These are phyloP conservation scores for Penicillium nucicola DNA, from an alignment of 495 filamentous ascomycete species.

Conservation along the genomic window DNA sequence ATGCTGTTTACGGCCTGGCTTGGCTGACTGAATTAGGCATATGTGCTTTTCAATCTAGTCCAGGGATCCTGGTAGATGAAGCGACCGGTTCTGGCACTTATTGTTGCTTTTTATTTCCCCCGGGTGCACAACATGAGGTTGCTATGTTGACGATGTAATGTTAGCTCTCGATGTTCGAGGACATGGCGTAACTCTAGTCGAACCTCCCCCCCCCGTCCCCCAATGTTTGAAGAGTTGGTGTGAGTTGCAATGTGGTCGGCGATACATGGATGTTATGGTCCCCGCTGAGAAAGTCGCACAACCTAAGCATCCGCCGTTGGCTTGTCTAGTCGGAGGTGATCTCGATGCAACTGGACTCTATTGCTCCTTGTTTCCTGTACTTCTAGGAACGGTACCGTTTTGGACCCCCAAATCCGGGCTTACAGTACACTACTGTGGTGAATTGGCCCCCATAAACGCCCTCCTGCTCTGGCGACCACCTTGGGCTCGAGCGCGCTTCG, in stretches of 20 bases:
- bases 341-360: too few relatives aligned
- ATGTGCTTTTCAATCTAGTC: not conserved
- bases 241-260: not conserved
- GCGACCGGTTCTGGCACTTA: too few relatives aligned
- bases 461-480: not conserved
- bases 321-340: too few relatives aligned
- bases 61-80: not conserved
- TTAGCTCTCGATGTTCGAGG: too few relatives aligned
- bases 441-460: not conserved
- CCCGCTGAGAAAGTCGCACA: constrained; percentile 4
- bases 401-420: not conserved
- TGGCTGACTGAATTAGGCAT: not conserved
- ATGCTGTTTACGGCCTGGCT: not conserved
- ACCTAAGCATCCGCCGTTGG: not conserved
- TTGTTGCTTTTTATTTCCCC: too few relatives aligned
- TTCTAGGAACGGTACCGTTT: not conserved
- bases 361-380: not conserved
- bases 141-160: too few relatives aligned
- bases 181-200: not conserved
- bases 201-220: too few relatives aligned
- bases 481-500: not conserved
- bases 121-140: not conserved
- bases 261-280: constrained; percentile 5
- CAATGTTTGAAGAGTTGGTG: not conserved
- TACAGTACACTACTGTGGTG: not conserved